Percentiles rank a stretch among this genome's conserved stretches.
Conservation (phyloP, 163 green algal genomes). For the Coccomyxa subellipsoidea region DNA sequence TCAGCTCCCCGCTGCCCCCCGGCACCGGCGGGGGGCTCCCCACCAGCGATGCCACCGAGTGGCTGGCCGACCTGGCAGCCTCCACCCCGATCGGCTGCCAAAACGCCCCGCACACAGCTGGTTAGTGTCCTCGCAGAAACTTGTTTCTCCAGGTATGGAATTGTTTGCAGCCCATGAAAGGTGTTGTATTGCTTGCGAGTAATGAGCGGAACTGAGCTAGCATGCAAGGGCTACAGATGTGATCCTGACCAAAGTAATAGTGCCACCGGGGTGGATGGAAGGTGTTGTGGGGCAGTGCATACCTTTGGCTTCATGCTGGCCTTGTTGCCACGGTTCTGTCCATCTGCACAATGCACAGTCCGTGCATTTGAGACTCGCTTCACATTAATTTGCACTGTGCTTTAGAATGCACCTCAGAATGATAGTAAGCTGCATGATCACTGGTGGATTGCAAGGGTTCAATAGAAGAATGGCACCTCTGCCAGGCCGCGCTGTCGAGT, state of each 20-base stretch:
- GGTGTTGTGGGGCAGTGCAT: too few relatives aligned
- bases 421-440: too few relatives aligned
- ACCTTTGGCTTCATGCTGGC: not conserved
- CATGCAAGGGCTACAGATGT: too few relatives aligned
- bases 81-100: constrained; percentile 31
- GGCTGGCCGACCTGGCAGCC: constrained; percentile 22
- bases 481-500: not conserved
- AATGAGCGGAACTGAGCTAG: too few relatives aligned
- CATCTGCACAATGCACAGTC: not conserved
- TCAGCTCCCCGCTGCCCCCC: constrained; percentile 38
- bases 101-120: not conserved
- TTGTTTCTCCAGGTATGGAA: not conserved
- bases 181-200: too few relatives aligned
- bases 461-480: not conserved
- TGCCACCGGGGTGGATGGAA: not conserved
- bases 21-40: constrained; percentile 20
- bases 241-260: not conserved
- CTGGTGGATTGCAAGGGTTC: too few relatives aligned
- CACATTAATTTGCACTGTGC: too few relatives aligned
- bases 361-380: too few relatives aligned
- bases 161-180: too few relatives aligned
- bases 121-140: not conserved
- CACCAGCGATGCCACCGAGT: constrained; percentile 26
- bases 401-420: too few relatives aligned
- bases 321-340: not conserved